phyloP scores from a whole-genome alignment of 2,329 filamentous ascomycete species.

The Amphichorda felina region DNA sequence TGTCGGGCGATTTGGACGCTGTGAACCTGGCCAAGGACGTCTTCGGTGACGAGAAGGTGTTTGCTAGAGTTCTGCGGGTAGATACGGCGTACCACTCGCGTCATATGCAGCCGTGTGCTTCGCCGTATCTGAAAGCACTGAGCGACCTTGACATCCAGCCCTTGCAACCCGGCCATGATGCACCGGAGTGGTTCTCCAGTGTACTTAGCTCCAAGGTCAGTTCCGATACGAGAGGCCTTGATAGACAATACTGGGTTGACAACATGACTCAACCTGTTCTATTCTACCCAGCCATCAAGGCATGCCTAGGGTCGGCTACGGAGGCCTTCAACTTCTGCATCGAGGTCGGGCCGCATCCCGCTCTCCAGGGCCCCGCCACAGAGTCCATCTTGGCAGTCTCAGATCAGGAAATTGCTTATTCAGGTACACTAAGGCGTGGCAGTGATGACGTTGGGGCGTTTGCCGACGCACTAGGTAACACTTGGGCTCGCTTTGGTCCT shows the following conservation, averaged over 20 bases:
- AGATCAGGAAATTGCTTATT: too few species aligned
- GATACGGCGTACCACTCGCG: constrained; percentile 37
- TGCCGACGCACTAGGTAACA: too few species aligned
- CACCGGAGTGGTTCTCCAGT: constrained; percentile 10
- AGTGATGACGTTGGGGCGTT: too few species aligned
- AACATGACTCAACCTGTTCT: constrained; percentile 12
- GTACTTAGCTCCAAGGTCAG: background rate
- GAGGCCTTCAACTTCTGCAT: constrained; percentile 7
- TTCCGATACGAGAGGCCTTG: background rate
- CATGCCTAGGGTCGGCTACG: background rate
- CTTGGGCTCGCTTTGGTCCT: too few species aligned
- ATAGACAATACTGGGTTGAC: constrained; percentile 10
- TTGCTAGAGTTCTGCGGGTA: constrained; percentile 22
- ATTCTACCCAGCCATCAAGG: constrained; percentile 9
- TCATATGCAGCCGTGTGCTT: constrained; percentile 25
- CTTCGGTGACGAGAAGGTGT: constrained; percentile 12
- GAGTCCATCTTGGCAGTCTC: too few species aligned
- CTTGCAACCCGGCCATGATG: background rate
- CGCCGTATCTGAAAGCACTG: constrained; percentile 6
- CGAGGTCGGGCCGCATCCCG: constrained; percentile 35
- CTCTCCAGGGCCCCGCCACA: constrained; percentile 29
- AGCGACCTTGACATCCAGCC: background rate
- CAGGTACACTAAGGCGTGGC: too few species aligned
- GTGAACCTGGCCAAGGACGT: constrained; percentile 11
- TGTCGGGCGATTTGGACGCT: constrained; percentile 17